A percentile compares a stretch with the other conserved stretches of the same genome.
Conservation (phyloP, 75 land plant species). For the Isoetes taiwanensis region DNA sequence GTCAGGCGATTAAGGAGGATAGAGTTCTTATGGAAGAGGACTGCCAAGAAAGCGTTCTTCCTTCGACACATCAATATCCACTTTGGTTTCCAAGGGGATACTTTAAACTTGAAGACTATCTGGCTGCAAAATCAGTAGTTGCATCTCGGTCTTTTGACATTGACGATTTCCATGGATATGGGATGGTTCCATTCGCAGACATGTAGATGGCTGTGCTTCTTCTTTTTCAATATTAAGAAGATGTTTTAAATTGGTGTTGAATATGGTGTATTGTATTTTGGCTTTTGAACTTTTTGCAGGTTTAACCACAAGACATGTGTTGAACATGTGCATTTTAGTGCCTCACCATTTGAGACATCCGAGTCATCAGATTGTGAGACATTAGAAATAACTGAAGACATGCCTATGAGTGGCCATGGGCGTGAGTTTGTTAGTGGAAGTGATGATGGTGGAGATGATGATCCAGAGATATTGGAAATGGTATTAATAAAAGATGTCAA, state of each 20-base stretch:
- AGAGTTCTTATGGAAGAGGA: slow-evolving; percentile 55
- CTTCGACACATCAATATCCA: slow-evolving; percentile 27
- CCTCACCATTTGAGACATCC: slow-evolving; percentile 2
- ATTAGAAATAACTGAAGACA: neutral
- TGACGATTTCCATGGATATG: slow-evolving; percentile 75
- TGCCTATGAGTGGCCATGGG: too few relatives aligned
- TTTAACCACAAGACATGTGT: slow-evolving; percentile 92
- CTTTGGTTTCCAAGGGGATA: slow-evolving; percentile 24
- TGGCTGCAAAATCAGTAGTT: slow-evolving; percentile 74
- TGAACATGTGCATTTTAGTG: slow-evolving; percentile 70
- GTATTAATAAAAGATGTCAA: slow-evolving; percentile 57
- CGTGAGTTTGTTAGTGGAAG: too few relatives aligned
- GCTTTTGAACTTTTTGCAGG: slow-evolving; percentile 36
- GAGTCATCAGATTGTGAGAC: too few relatives aligned
- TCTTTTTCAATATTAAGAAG: too few relatives aligned
- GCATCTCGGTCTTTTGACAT: slow-evolving; percentile 76
- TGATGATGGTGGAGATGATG: too few relatives aligned
- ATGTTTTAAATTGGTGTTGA: too few relatives aligned
- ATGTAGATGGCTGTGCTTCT: slow-evolving; percentile 79
- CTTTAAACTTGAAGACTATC: slow-evolving; percentile 57
- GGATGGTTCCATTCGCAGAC: slow-evolving; percentile 98
- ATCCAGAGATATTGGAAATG: slow-evolving; percentile 43
- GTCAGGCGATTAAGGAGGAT: slow-evolving; percentile 72
- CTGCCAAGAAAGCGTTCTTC: slow-evolving; percentile 64
- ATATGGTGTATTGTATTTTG: too few relatives aligned